Base-by-base conservation (phyloP, 2,329 filamentous ascomycete species). In the Xylaria sp. region DNA sequence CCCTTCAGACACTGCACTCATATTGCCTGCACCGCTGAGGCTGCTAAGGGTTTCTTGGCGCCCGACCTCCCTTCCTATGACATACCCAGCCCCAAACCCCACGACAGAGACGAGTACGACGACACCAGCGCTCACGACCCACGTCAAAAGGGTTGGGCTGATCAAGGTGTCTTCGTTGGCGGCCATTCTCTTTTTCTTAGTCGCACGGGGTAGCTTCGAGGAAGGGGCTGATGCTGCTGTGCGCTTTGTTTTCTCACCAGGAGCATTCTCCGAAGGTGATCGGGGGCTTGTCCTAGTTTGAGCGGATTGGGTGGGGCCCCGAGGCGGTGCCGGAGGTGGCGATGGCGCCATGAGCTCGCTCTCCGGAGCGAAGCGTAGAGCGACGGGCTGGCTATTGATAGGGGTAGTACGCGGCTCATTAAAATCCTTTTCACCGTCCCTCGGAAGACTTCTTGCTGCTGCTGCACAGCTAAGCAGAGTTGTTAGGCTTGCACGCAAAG, bases 381-480 rank as follows among this genome's bases (percentile, higher is more conserved):
- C 86, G 79, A 90, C 85, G 1, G 87, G 87, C 70, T 88, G 86
- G 63, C 78, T 81, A 74, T 82, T 82, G 5, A 84, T 79, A 50
- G 85, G 77, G 27, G 82, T 82, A 27, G 79, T 73, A 55, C 79
- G 80, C 63, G 84, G 80, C 63, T 84, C 82, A 13, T 77, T 77
- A 48, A 74, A 47, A 55, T 77, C 74, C 44, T 78, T 76, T 59
- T 85, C 83, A 58, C 84, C 84, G 18, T 84, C 82, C 77, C 96
- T 97, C 0, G 91, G 89, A 18, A 96, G 84, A 3, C 92, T 92
- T 51, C 96, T 88, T 1, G 95, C 96, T 0, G 95, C 96, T 2
- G 94, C 94, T 0, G 94, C 95, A 76, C 93, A 97, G n/a, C 95
- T 98, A 13, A 99, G 88, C 13, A 99, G 86, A 0, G 96, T 98